Conservation (phyloP, 129 eudicot species). For the Heracleum sosnowskyi region DNA sequence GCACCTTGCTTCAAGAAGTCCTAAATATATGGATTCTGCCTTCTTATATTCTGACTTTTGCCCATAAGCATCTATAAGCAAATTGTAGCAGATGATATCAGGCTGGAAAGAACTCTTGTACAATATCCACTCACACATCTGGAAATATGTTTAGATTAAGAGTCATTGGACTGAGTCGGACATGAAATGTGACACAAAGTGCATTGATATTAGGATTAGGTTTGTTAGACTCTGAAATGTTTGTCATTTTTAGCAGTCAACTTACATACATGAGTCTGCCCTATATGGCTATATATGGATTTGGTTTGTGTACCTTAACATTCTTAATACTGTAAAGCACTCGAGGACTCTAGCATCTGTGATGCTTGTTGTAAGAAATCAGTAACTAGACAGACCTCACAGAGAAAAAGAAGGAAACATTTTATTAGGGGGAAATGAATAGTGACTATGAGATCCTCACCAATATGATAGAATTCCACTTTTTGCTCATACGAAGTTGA, state of each 20-base stretch:
- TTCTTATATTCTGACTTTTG: constrained; percentile 43
- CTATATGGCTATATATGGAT: background rate
- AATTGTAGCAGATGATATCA: constrained; percentile 84
- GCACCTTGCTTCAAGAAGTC: constrained; percentile 74
- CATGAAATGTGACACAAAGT: background rate
- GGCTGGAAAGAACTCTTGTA: constrained; percentile 70
- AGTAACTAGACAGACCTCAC: background rate
- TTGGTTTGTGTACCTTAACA: background rate
- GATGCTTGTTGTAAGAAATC: background rate
- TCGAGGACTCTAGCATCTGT: background rate
- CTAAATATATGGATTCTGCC: constrained; percentile 66
- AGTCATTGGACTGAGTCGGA: background rate
- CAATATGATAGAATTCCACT: constrained; percentile 58
- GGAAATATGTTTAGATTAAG: constrained; percentile 19
- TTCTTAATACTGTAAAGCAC: background rate
- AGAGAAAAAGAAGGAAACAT: background rate
- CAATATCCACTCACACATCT: constrained; percentile 92
- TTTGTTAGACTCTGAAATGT: background rate
- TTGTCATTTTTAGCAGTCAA: background rate
- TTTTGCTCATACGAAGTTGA: constrained; percentile 69
- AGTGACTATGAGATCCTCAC: constrained; percentile 21
- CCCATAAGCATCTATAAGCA: constrained; percentile 84
- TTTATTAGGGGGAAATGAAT: background rate
- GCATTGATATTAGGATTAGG: background rate
- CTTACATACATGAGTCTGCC: background rate